phyloP scores from a whole-genome alignment of 108 stramenopile genomes.

The Conticribra weissflogii region DNA sequence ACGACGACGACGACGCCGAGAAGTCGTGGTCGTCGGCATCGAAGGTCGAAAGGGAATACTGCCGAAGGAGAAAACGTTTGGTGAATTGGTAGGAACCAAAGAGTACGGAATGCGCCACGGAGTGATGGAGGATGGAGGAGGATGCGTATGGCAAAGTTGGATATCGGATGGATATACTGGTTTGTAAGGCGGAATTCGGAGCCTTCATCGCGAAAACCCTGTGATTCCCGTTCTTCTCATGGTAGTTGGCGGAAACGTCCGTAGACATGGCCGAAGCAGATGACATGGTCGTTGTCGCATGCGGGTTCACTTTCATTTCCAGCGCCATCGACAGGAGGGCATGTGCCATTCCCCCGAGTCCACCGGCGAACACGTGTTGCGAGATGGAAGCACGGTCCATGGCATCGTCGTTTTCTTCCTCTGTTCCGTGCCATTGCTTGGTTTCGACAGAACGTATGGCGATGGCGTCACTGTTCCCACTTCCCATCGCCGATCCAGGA shows the following conservation, averaged over 20 bases:
- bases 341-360: slow-evolving; percentile 53
- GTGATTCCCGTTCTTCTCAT: too few species aligned
- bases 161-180: slow-evolving; percentile 9
- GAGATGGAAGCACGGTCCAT: slow-evolving; percentile 45
- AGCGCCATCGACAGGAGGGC: slow-evolving; percentile 40
- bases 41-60: too few species aligned
- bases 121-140: slow-evolving; percentile 54
- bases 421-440: too few species aligned
- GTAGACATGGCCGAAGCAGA: background rate
- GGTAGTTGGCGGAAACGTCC: too few species aligned
- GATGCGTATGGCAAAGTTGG: slow-evolving; percentile 20
- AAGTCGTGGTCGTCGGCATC: too few species aligned
- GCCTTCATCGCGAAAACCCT: background rate
- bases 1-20: too few species aligned
- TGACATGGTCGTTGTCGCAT: background rate
- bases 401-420: slow-evolving; percentile 37
- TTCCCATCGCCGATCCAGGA: background rate
- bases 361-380: slow-evolving; percentile 57
- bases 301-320: slow-evolving; percentile 23
- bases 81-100: slow-evolving; percentile 72
- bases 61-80: slow-evolving; percentile 48
- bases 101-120: slow-evolving; percentile 60
- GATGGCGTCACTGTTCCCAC: too few species aligned
- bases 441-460: too few species aligned
- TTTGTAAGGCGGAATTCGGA: slow-evolving; percentile 6